A percentile compares a stretch with the other conserved stretches of the same genome.
Conservation (phyloP, 345 rosid genomes). For the Excoecaria cochinchinensis region DNA sequence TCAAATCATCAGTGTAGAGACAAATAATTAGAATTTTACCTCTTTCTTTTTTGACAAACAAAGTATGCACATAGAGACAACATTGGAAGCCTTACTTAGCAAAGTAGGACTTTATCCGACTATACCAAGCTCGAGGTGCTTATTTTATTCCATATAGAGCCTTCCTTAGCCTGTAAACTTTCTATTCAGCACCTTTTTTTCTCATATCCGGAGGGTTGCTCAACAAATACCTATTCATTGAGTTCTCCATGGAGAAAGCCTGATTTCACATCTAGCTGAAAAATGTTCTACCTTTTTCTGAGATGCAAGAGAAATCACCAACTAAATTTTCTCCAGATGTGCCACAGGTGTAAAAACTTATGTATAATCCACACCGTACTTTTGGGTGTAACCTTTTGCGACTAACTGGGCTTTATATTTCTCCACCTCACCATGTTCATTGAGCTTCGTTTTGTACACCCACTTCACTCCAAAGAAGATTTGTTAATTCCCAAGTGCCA, state of each 20-base stretch:
- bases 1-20: too few relatives aligned
- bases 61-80: not conserved
- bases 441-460: not conserved
- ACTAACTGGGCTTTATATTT: not conserved
- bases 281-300: not conserved
- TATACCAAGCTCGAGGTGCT: not conserved
- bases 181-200: not conserved
- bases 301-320: not conserved
- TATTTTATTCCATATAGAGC: not conserved
- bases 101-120: not conserved
- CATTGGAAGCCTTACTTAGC: not conserved
- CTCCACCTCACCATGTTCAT: not conserved
- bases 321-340: not conserved
- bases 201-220: not conserved
- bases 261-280: not conserved
- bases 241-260: not conserved
- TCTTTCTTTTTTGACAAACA: too few relatives aligned
- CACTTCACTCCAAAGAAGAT: slow-evolving; percentile 1
- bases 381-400: not conserved
- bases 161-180: not conserved
- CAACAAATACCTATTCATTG: not conserved
- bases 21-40: too few relatives aligned
- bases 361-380: not conserved
- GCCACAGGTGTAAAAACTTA: not conserved
- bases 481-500: not conserved